Evolutionary conservation across 1,284 basidiomycete species (phyloP).

Genomic region (Trichosporon inkin): DNA sequence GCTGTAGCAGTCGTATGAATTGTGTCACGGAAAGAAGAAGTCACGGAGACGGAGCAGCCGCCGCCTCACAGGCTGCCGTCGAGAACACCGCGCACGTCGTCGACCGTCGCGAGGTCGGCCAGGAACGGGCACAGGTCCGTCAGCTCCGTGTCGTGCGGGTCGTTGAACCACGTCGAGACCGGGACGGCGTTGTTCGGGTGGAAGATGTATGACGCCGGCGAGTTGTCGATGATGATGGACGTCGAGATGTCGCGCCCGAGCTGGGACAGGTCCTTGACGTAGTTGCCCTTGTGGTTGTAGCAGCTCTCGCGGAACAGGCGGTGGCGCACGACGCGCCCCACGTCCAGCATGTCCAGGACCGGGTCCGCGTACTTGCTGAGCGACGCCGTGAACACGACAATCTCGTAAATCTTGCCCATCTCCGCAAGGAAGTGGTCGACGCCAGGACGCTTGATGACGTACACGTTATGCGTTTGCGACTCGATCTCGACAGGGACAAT

Average conservation of each 20-base stretch:
- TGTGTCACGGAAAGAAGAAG: background rate
- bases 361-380: conserved; percentile 99
- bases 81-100: conserved; percentile 88
- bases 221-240: conserved; percentile 98
- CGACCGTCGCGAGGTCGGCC: conserved; percentile 74
- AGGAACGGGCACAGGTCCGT: conserved; percentile 94
- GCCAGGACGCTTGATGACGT: conserved; percentile 97
- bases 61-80: conserved; percentile 53
- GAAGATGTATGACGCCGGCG: conserved; percentile 98
- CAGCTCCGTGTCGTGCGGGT: conserved; percentile 93
- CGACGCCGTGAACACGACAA: conserved; percentile 97
- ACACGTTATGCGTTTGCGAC: conserved; percentile 95
- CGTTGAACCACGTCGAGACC: conserved; percentile 99
- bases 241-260: conserved; percentile 87
- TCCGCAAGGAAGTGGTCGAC: conserved; percentile 92
- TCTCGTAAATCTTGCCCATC: conserved; percentile 98
- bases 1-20: background rate
- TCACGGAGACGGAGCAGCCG: background rate
- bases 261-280: conserved; percentile 99
- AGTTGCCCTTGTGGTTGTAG: conserved; percentile 98
- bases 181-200: conserved; percentile 99
- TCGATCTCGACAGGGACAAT: conserved; percentile 99
- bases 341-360: conserved; percentile 92
- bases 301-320: conserved; percentile 96
- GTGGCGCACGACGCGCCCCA: conserved; percentile 88